Conservation (phyloP, 441 rosid species). For the Macaranga tanarius region DNA sequence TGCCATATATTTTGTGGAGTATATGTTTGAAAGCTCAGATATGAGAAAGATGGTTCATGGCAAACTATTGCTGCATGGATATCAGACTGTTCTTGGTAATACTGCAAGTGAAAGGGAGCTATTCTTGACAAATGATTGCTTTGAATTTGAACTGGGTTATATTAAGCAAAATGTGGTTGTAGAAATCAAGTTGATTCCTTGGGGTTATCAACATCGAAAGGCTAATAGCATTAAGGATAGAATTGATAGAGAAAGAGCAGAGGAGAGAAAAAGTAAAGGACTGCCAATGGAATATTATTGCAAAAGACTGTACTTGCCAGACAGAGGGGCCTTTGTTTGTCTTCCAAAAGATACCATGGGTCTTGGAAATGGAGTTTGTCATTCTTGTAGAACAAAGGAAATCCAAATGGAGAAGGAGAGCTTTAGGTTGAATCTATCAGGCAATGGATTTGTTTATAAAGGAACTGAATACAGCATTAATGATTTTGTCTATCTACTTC, state of each 20-base stretch:
- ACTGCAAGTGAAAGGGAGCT: constrained; percentile 70
- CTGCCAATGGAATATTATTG: constrained; percentile 68
- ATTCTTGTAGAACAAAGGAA: constrained; percentile 50
- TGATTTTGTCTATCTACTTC: constrained; percentile 63
- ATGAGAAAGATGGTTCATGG: constrained; percentile 73
- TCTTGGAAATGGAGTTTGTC: constrained; percentile 57
- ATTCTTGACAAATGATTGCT: constrained; percentile 61
- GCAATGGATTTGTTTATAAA: constrained; percentile 38
- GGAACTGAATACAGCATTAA: constrained; percentile 49
- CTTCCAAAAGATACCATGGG: constrained; percentile 57
- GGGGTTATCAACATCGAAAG: constrained; percentile 68
- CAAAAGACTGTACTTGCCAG: constrained; percentile 73
- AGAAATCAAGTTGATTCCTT: constrained; percentile 52
- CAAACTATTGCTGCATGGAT: constrained; percentile 53
- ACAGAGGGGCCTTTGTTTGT: constrained; percentile 74
- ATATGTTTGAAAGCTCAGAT: constrained; percentile 61
- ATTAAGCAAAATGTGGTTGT: constrained; percentile 42
- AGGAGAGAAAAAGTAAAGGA: constrained; percentile 68
- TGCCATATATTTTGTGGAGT: constrained; percentile 62
- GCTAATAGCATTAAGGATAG: constrained; percentile 43
- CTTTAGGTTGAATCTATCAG: constrained; percentile 37
- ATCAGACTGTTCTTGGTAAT: constrained; percentile 65
- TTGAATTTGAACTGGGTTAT: constrained; percentile 45
- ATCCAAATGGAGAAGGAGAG: constrained; percentile 34
- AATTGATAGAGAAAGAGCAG: constrained; percentile 59